A percentile compares a stretch with the other conserved stretches of the same genome.
These are phyloP conservation scores for Mycena alexandri DNA, from an alignment of 768 basidiomycete species.

Conservation along the genomic window DNA sequence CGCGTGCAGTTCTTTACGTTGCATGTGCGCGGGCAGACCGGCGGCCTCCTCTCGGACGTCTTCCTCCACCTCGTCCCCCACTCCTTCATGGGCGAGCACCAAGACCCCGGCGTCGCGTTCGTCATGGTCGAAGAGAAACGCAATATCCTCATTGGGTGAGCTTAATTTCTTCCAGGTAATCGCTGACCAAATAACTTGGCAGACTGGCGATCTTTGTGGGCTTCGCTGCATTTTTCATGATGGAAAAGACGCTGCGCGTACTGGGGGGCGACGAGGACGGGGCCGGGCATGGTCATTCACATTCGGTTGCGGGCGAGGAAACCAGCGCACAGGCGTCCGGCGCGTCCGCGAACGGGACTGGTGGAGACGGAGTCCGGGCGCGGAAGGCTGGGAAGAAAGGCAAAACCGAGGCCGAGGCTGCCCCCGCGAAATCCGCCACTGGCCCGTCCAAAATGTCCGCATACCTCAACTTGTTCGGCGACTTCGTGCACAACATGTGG, in stretches of 20 bases:
- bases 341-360: conserved; percentile 52
- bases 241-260: conserved; percentile 92
- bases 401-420: conserved; percentile 49
- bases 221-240: conserved; percentile 91
- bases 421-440: conserved; percentile 47
- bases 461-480: conserved; percentile 93
- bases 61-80: conserved; percentile 94
- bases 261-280: conserved; percentile 73
- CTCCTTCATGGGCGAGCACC: conserved; percentile 90
- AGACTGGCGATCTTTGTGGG: conserved; percentile 88
- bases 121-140: conserved; percentile 92
- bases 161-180: conserved; percentile 39
- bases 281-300: conserved; percentile 68
- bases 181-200: not conserved
- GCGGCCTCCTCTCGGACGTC: conserved; percentile 92
- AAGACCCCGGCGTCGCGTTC: conserved; percentile 76
- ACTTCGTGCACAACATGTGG: conserved; percentile 95
- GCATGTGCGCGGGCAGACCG: conserved; percentile 65
- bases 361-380: conserved; percentile 72
- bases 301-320: conserved; percentile 53
- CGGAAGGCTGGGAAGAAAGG: conserved; percentile 46
- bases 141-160: conserved; percentile 89
- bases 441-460: conserved; percentile 89
- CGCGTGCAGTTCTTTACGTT: conserved; percentile 34
- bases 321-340: conserved; percentile 60